Evolutionary conservation across 192 early-diverging fungal species (phyloP), one percentile per base, ranked within the genome.

Genomic region (Coemansia sp.): DNA sequence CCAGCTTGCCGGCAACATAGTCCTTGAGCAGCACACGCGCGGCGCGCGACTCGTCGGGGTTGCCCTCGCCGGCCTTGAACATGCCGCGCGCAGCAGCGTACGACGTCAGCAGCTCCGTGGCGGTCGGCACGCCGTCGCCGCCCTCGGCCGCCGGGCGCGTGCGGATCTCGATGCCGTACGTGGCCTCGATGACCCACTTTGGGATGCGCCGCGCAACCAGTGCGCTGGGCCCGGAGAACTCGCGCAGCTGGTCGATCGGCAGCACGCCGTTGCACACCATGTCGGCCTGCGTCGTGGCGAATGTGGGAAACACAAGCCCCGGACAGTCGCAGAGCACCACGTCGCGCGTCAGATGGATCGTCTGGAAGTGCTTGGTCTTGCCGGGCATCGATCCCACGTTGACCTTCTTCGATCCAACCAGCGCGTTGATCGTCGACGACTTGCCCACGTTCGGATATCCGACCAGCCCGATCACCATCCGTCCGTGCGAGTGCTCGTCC

Each of bases 371-470:
- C 86, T 98, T 98, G 63, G 98, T 99, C 71, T 98, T 99, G 68
- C 98, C 98, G 19, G 98, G 98, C 19, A 96, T 99, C 38, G 98
- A 87, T 11, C 93, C 92, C 16, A 99, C 96, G 7, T 97, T 93
- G 37, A 99, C 98, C 51, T 88, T 85, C 70, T 97, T 97, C 41
- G 95, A 87, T 12, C 97, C 97, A 57, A 96, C 88, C 39, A 99
- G 85, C 13, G 97, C 94, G 85, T 99, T 99, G 76, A 99, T 92
- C 22, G 97, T 99, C 54, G 94, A 96, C 32, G 94, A 96, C 83
- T 99, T 99, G 79, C 98, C 98, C 54, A 99, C 98, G 85, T 99
- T 99, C 58, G 98, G 98, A 79, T 99, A 99, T 40, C 98, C 98
- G 54, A 98, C 95, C 60, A 99, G 86, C 69, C 98, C 98, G 74